Evolutionary conservation across 176 grass and related monocot species (phyloP).

Genomic region (Triticum timopheevii): DNA sequence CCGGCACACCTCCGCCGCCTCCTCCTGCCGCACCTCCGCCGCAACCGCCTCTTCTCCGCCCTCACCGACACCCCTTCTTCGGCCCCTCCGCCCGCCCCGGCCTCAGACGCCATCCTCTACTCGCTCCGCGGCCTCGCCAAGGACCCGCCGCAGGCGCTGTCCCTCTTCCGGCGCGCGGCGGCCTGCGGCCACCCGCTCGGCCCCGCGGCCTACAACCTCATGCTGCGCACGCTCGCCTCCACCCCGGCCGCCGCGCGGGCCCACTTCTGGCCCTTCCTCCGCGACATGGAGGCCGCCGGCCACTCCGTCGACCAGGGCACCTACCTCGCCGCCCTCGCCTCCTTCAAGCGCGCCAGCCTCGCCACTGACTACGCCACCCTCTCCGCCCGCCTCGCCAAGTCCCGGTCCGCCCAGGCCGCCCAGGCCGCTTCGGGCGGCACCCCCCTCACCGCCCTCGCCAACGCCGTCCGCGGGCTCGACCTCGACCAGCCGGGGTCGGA

Average conservation of each 20-base stretch:
- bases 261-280: slow-evolving; percentile 86
- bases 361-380: slow-evolving; percentile 50
- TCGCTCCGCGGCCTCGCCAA: slow-evolving; percentile 63
- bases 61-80: neutral
- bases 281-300: slow-evolving; percentile 59
- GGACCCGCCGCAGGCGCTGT: slow-evolving; percentile 54
- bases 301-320: slow-evolving; percentile 73
- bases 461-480: slow-evolving; percentile 31
- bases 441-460: slow-evolving; percentile 27
- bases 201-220: slow-evolving; percentile 74
- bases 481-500: neutral
- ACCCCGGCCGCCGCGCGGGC: slow-evolving; percentile 29
- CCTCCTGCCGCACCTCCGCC: neutral
- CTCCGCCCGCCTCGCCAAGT: slow-evolving; percentile 36
- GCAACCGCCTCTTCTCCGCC: slow-evolving; percentile 1
- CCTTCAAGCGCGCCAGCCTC: slow-evolving; percentile 74
- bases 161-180: slow-evolving; percentile 57
- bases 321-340: slow-evolving; percentile 62
- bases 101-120: slow-evolving; percentile 74
- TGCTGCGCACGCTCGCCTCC: slow-evolving; percentile 77
- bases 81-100: neutral
- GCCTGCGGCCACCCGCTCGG: slow-evolving; percentile 38
- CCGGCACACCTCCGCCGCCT: slow-evolving; percentile 38
- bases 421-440: neutral
- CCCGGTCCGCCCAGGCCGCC: slow-evolving; percentile 1